Percentiles rank a stretch among this genome's conserved stretches.
Conservation (phyloP, 139 green algal species). For the Chlorella sp. region DNA sequence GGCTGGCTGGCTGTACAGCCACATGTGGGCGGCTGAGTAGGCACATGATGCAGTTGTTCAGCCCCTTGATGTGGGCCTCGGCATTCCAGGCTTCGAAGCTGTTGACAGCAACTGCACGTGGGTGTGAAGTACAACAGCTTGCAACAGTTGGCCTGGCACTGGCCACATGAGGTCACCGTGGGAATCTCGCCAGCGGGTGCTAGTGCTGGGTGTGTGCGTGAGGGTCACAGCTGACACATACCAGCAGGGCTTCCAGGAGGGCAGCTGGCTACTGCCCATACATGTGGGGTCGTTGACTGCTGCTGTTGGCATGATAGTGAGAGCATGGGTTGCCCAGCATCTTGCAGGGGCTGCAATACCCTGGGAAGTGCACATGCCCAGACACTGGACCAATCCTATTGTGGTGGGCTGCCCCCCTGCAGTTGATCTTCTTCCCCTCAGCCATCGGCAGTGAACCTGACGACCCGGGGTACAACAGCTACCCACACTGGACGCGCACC, state of each 20-base stretch:
- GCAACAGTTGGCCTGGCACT: neutral
- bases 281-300: neutral
- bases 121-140: neutral
- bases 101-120: neutral
- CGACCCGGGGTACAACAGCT: conserved; percentile 43
- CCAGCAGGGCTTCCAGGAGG: too few species aligned
- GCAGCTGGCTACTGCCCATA: too few species aligned
- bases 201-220: too few species aligned
- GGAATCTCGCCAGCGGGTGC: too few species aligned
- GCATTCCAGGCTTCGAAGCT: neutral
- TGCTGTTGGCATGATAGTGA: neutral
- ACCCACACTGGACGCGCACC: conserved; percentile 54
- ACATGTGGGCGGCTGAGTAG: neutral
- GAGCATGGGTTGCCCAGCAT: neutral
- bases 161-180: too few species aligned
- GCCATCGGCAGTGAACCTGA: conserved; percentile 64
- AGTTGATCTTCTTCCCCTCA: conserved; percentile 68
- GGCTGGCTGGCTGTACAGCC: neutral
- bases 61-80: neutral
- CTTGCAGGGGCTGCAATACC: too few species aligned
- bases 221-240: too few species aligned
- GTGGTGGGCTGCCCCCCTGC: neutral
- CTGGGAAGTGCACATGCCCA: too few species aligned
- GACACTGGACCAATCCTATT: too few species aligned
- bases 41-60: neutral